Conservation (phyloP, 192 early-diverging fungal species). For the Backusella tuberculispora region DNA sequence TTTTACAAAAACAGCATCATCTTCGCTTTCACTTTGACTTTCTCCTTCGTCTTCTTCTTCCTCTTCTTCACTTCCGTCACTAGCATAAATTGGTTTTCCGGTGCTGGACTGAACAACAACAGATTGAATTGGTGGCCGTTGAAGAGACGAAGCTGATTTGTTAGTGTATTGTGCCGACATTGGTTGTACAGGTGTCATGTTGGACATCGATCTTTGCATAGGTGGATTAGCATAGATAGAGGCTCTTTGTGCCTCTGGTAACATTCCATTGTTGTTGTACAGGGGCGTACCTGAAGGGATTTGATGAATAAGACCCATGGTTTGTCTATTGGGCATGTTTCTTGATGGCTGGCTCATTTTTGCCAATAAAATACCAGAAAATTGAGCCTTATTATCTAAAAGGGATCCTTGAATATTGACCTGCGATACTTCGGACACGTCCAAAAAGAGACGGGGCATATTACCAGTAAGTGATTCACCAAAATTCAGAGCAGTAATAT, state of each 20-base stretch:
- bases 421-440: conserved; percentile 25
- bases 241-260: neutral
- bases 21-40: conserved; percentile 25
- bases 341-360: conserved; percentile 5
- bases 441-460: conserved; percentile 37
- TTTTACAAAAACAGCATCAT: conserved; percentile 11
- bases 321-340: conserved; percentile 9
- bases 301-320: conserved; percentile 14
- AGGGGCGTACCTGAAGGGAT: conserved; percentile 2
- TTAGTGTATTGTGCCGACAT: conserved; percentile 8
- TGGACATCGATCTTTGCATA: neutral
- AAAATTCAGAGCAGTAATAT: conserved; percentile 35
- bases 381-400: conserved; percentile 19
- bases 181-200: neutral
- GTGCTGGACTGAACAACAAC: neutral
- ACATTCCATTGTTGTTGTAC: neutral
- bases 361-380: conserved; percentile 1
- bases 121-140: neutral
- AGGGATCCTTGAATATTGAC: neutral
- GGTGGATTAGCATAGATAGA: conserved; percentile 10
- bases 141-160: neutral
- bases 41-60: conserved; percentile 31
- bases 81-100: conserved; percentile 28
- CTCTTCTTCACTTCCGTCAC: conserved; percentile 32
- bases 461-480: conserved; percentile 17